Evolutionary conservation across 495 filamentous ascomycete species (phyloP).

Genomic region (Penicillium pancosmium): DNA sequence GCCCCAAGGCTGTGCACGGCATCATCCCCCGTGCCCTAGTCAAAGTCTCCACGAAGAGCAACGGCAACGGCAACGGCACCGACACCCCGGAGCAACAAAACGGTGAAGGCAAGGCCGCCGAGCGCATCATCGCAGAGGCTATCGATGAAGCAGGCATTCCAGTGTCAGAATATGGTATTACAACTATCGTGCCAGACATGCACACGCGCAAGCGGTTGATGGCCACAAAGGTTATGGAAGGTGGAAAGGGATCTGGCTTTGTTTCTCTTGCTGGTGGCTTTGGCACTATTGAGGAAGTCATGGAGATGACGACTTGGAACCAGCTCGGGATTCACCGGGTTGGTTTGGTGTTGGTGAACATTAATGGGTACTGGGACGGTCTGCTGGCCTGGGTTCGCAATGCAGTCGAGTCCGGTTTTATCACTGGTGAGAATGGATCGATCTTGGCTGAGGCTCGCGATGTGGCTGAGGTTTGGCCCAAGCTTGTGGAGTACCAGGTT

Average conservation of each 20-base stretch:
- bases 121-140: conserved; percentile 37
- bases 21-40: conserved; percentile 88
- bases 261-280: conserved; percentile 88
- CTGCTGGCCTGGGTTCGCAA: conserved; percentile 79
- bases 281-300: conserved; percentile 94
- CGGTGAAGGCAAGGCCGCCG: conserved; percentile 41
- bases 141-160: conserved; percentile 53
- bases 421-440: conserved; percentile 63
- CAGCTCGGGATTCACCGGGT: conserved; percentile 90
- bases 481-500: conserved; percentile 72
- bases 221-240: conserved; percentile 80
- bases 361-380: conserved; percentile 90
- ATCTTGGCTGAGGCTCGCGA: conserved; percentile 79
- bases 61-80: conserved; percentile 4
- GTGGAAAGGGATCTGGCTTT: conserved; percentile 84
- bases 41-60: conserved; percentile 64
- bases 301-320: conserved; percentile 97
- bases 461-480: conserved; percentile 70
- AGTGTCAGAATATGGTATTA: conserved; percentile 73
- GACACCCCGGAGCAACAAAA: conserved; percentile 6
- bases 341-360: conserved; percentile 80
- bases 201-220: conserved; percentile 92
- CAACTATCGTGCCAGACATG: conserved; percentile 91
- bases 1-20: conserved; percentile 83
- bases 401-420: conserved; percentile 76